phyloP scores from a whole-genome alignment of 495 filamentous ascomycete genomes.

The Astrocystis sublimbata region DNA sequence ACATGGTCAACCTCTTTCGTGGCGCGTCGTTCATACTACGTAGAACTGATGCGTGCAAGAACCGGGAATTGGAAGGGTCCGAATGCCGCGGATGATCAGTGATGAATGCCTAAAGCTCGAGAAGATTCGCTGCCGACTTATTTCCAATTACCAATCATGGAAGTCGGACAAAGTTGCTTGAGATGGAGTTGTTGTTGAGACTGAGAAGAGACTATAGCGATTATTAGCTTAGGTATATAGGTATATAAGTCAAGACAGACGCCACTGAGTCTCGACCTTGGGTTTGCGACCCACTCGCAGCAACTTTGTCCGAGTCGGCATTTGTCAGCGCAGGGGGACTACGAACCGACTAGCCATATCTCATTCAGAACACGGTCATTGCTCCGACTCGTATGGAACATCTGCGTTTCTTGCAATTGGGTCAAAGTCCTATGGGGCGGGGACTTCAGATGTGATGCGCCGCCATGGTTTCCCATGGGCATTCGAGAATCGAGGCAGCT shows the following conservation, averaged over 20 bases:
- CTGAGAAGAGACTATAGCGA: no score
- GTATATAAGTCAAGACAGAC: background rate
- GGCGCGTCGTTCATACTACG: background rate
- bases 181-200: background rate
- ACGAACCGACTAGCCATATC: background rate
- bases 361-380: background rate
- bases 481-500: no score
- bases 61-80: background rate
- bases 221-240: background rate
- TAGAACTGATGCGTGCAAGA: background rate
- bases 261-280: background rate
- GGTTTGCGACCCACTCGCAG: conserved; percentile 14
- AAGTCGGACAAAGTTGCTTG: conserved; percentile 13
- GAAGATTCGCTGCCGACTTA: background rate
- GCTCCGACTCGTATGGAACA: no score
- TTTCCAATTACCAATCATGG: no score
- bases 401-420: no score
- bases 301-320: conserved; percentile 22
- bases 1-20: background rate
- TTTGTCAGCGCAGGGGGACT: conserved; percentile 14
- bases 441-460: background rate
- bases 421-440: background rate
- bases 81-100: background rate
- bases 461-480: background rate
- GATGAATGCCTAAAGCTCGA: background rate